Evolutionary conservation across 768 basidiomycete species (phyloP).

Genomic region (Trametes elegans): DNA sequence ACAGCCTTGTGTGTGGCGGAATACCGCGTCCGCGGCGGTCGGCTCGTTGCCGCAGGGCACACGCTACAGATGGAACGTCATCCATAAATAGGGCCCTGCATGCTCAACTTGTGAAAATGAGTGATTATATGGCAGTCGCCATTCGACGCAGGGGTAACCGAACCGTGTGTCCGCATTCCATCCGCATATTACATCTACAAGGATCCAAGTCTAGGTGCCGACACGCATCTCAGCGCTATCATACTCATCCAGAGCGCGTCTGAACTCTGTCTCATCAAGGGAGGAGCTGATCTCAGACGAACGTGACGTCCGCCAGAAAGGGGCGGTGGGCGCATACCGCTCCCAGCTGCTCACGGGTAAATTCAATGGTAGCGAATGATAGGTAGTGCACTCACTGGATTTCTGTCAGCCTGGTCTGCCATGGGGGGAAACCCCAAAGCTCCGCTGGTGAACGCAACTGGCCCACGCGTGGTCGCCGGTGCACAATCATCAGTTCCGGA

Average conservation of each 20-base stretch:
- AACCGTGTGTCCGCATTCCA: background rate
- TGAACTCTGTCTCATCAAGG: conserved; percentile 49
- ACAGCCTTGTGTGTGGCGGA: too few species aligned
- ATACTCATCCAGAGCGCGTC: conserved; percentile 73
- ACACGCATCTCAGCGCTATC: conserved; percentile 73
- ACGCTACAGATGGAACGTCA: too few species aligned
- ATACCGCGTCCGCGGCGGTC: too few species aligned
- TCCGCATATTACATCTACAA: conserved; percentile 5
- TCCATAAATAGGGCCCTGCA: too few species aligned
- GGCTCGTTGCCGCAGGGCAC: too few species aligned
- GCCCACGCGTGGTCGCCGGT: conserved; percentile 45
- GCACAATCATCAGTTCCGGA: conserved; percentile 78
- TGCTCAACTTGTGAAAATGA: too few species aligned
- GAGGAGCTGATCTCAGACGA: background rate
- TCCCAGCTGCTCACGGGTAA: conserved; percentile 20
- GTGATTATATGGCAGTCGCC: too few species aligned
- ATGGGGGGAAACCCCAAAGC: conserved; percentile 77
- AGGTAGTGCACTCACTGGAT: conserved; percentile 56
- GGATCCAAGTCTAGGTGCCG: conserved; percentile 50
- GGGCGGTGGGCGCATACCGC: conserved; percentile 2
- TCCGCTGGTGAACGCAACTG: conserved; percentile 50
- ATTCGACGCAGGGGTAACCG: background rate
- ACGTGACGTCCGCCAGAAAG: conserved; percentile 5
- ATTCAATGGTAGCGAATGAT: background rate
- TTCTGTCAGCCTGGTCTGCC: conserved; percentile 82